phyloP scores from a whole-genome alignment of 805 yeast species.

The Lipomyces mesembrius region DNA sequence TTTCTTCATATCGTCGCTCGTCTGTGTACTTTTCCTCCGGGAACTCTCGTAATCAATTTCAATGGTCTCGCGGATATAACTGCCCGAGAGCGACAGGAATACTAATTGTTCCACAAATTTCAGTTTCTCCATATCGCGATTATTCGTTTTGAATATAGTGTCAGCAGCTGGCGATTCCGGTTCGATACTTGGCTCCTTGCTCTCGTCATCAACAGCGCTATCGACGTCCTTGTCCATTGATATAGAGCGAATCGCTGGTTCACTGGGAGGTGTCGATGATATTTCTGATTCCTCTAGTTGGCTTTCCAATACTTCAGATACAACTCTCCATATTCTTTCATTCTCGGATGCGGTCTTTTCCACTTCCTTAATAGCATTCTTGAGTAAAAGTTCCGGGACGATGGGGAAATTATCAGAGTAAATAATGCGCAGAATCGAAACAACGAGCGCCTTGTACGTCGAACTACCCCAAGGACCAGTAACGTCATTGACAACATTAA shows the following conservation, averaged over 20 bases:
- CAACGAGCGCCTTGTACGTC: conserved; percentile 45
- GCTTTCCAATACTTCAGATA: conserved; percentile 37
- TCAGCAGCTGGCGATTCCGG: conserved; percentile 14
- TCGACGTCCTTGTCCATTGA: conserved; percentile 4
- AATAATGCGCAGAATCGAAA: conserved; percentile 44
- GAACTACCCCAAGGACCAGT: conserved; percentile 46
- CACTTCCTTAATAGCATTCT: conserved; percentile 42
- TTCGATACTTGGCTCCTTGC: conserved; percentile 3
- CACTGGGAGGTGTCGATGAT: neutral
- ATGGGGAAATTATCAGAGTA: conserved; percentile 44
- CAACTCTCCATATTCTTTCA: conserved; percentile 44
- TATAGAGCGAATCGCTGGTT: neutral
- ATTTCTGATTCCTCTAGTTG: conserved; percentile 8
- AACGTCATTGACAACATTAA: conserved; percentile 46
- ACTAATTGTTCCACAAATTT: conserved; percentile 42
- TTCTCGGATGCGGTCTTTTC: conserved; percentile 46
- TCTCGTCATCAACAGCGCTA: neutral
- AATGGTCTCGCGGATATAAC: conserved; percentile 45
- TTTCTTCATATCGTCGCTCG: conserved; percentile 41
- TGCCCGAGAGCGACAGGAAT: conserved; percentile 44
- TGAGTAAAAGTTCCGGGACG: conserved; percentile 35
- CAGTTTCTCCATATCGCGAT: conserved; percentile 41
- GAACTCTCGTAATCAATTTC: conserved; percentile 44
- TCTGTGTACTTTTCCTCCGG: conserved; percentile 39
- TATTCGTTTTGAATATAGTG: conserved; percentile 29